Evolutionary conservation across 106 monocot species (phyloP), one percentile per base, ranked within the genome.

Genomic region (Allium fistulosum): DNA sequence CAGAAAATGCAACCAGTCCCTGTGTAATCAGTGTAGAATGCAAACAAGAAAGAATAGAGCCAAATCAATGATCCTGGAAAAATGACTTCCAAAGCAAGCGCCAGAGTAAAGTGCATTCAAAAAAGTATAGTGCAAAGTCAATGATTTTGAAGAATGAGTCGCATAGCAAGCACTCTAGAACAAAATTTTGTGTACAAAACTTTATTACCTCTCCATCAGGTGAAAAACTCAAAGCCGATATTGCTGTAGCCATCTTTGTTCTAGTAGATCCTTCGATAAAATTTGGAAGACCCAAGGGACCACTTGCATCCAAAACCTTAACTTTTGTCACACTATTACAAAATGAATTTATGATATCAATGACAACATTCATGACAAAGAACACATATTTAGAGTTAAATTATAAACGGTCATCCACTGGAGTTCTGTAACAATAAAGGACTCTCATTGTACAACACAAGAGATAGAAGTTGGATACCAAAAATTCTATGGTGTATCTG

Each of bases 1-100:
- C 99, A 71, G 99, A 99, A 76, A 99, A 99, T n/a, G 99, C 99
- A 72, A 93, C 90, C 46, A 99, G 61, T 13, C 99, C 99, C 99
- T 97, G 69, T 14, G 18, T 9, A 46, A 67, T 52, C 8, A 5
- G 48, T 51, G 8, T 13, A 51, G 17, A 66, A 51, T 51, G 37
- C 3, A 52, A 66, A 66, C 16, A 66, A 3, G 52, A 66, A 7
- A 26, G 17, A 2, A 52, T 15, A 55, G 26, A 45, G 16, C 49
- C 70, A 58, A 49, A 58, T 16, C 47, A 68, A 55, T 37, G 66
- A 9, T 15, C 3, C 1, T 66, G 3, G 59, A 59, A 18, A 11
- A 49, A 49, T 2, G 16, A 49, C 48, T 65, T 49, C 49, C 49
- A 57, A n/a, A 57, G 1, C 0, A 22, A 69, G 26, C 15, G 17